Evolutionary conservation across 371 early-diverging fungal genomes (phyloP).

Genomic region (Mucor racemosus): DNA sequence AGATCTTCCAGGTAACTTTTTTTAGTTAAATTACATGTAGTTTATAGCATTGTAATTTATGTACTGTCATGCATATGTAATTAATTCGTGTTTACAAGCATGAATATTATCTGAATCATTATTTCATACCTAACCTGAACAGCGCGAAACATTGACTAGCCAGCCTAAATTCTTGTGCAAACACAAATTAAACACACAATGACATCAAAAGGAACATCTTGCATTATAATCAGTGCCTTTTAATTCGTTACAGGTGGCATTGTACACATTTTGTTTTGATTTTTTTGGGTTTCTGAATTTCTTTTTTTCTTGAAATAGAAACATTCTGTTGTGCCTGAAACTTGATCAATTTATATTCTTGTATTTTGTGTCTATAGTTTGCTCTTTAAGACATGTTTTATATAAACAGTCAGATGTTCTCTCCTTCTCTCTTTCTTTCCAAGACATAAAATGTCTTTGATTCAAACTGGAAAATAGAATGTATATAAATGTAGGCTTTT

Average conservation of each 20-base stretch:
- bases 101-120: too few relatives aligned
- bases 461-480: conserved; percentile 4
- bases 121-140: background rate
- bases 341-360: conserved; percentile 22
- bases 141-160: background rate
- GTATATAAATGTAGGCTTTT: conserved; percentile 1
- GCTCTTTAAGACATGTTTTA: conserved; percentile 6
- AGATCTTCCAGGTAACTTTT: background rate
- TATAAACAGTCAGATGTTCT: conserved; percentile 16
- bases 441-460: conserved; percentile 8
- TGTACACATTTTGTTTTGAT: background rate
- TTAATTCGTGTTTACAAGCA: too few relatives aligned
- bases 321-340: conserved; percentile 23
- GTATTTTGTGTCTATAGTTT: background rate
- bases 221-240: background rate
- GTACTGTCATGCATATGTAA: too few relatives aligned
- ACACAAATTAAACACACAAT: background rate
- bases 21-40: background rate
- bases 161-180: background rate
- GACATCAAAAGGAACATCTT: background rate
- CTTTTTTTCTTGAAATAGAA: conserved; percentile 6
- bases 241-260: too few relatives aligned
- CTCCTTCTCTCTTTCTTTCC: conserved; percentile 3
- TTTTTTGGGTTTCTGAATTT: background rate
- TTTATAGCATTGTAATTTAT: too few relatives aligned